Evolutionary conservation across 148 eudicot genomes (phyloP).

Genomic region (Fagopyrum tataricum): DNA sequence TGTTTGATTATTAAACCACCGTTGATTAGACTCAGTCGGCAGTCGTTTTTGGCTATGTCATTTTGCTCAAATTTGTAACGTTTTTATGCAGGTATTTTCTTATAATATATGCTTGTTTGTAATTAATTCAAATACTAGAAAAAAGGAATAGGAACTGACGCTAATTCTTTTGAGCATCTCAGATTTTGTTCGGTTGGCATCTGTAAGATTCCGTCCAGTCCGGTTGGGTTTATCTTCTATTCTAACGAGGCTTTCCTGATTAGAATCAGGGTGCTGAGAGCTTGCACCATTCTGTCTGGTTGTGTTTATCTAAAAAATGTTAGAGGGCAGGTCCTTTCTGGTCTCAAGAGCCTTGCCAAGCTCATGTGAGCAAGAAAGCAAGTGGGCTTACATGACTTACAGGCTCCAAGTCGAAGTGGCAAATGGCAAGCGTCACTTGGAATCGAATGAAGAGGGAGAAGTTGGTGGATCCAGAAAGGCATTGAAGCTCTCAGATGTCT

Average conservation of each 20-base stretch:
- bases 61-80: neutral
- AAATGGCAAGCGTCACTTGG: slow-evolving; percentile 46
- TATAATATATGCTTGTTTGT: neutral
- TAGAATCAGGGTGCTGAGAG: neutral
- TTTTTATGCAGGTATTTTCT: no score
- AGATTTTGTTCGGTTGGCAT: slow-evolving; percentile 1
- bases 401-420: slow-evolving; percentile 31
- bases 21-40: slow-evolving; percentile 7
- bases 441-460: slow-evolving; percentile 35
- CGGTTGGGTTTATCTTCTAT: neutral
- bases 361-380: slow-evolving; percentile 41
- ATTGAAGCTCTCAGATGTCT: slow-evolving; percentile 22
- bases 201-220: neutral
- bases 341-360: slow-evolving; percentile 49
- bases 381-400: slow-evolving; percentile 49
- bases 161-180: neutral
- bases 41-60: neutral
- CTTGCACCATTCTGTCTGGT: neutral
- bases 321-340: slow-evolving; percentile 60
- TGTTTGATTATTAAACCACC: neutral
- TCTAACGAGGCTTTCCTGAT: neutral
- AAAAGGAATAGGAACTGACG: neutral
- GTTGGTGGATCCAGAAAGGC: slow-evolving; percentile 29
- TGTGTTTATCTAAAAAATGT: slow-evolving; percentile 30
- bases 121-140: neutral